Evolutionary conservation across 306 rosid genomes (phyloP).

Genomic region (Glycine soja): DNA sequence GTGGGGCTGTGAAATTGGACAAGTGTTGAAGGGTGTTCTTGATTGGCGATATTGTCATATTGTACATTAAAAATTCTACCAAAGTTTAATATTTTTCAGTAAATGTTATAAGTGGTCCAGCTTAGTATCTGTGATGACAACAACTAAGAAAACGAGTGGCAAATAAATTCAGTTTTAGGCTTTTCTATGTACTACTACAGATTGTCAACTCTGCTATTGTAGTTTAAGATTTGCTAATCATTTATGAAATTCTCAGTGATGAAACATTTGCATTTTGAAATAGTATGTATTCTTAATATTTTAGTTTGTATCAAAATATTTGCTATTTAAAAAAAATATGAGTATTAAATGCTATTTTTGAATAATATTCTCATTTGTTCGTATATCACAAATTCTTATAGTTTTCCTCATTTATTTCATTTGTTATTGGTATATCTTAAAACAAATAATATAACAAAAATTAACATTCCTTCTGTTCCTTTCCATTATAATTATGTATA

Average conservation of each 20-base stretch:
- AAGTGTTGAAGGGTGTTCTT: background rate
- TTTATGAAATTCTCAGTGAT: background rate
- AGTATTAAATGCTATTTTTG: too few relatives aligned
- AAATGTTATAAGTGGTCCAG: background rate
- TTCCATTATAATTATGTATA: too few relatives aligned
- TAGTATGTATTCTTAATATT: too few relatives aligned
- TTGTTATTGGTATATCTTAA: too few relatives aligned
- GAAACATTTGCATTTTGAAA: background rate
- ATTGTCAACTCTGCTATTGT: background rate
- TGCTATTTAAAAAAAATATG: too few relatives aligned
- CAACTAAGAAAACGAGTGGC: background rate
- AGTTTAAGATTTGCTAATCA: background rate
- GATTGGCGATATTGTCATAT: background rate
- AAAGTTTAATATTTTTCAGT: background rate
- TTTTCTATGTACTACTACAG: background rate
- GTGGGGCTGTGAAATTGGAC: background rate
- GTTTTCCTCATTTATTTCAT: too few relatives aligned
- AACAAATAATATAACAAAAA: too few relatives aligned
- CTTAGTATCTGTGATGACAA: background rate
- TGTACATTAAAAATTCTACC: constrained; percentile 27
- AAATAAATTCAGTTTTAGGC: background rate
- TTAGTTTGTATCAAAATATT: too few relatives aligned
- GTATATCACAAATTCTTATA: too few relatives aligned
- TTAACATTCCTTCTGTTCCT: too few relatives aligned
- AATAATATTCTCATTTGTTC: too few relatives aligned